Evolutionary conservation across 768 basidiomycete species (phyloP).

Genomic region (Auriscalpium vulgare): DNA sequence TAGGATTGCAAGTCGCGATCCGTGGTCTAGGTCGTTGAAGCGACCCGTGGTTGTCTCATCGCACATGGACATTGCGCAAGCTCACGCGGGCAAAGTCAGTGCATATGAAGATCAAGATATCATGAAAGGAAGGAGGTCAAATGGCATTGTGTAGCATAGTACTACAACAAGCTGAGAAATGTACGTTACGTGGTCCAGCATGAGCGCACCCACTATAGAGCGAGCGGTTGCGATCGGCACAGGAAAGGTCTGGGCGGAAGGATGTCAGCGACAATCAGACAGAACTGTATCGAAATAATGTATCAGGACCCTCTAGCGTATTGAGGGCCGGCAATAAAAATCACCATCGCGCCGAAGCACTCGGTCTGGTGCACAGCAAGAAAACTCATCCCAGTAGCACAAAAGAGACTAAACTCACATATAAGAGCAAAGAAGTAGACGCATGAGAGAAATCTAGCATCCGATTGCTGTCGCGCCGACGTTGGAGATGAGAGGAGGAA

Average conservation of each 20-base stretch:
- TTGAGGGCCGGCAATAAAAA: constrained; percentile 8
- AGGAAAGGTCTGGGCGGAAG: too few species aligned
- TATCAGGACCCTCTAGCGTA: constrained; percentile 16
- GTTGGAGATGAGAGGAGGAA: too few species aligned
- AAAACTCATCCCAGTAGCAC: constrained; percentile 7
- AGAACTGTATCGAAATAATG: not conserved
- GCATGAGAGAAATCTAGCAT: too few species aligned
- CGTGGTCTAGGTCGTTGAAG: too few species aligned
- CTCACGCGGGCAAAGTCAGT: constrained; percentile 75
- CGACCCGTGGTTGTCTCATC: too few species aligned
- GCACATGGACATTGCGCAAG: too few species aligned
- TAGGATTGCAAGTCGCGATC: too few species aligned
- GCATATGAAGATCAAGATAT: constrained; percentile 72
- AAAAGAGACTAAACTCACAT: not conserved
- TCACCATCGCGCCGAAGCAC: constrained; percentile 11
- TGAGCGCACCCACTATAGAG: too few species aligned
- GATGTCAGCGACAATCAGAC: too few species aligned
- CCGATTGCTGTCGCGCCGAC: too few species aligned
- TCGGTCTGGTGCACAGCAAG: constrained; percentile 17
- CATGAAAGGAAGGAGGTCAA: not conserved
- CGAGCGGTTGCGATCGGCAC: too few species aligned
- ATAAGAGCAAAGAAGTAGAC: not conserved
- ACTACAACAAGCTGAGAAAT: not conserved
- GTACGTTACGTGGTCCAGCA: not conserved
- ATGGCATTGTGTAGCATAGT: not conserved